These are phyloP conservation scores for Eimeria falciformis DNA, from an alignment of 169 alveolate genomes.

Conservation along the genomic window DNA sequence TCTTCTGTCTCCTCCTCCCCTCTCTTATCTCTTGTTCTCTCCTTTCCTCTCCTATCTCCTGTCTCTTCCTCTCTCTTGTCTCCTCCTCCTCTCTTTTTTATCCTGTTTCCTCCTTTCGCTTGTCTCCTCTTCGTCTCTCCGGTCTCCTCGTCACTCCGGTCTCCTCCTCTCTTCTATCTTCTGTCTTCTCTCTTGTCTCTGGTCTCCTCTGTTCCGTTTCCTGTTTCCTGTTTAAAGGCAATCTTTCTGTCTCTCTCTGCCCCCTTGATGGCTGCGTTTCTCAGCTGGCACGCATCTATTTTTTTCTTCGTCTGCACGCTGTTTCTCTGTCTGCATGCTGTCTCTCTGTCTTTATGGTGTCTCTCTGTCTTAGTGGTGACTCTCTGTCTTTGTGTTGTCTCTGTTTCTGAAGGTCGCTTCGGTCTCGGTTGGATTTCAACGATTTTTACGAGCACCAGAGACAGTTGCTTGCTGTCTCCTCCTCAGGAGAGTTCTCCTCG, in stretches of 20 bases:
- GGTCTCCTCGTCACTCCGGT: no score
- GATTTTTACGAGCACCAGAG: conserved; percentile 67
- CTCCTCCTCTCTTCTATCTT: no score
- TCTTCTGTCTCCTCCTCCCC: not conserved
- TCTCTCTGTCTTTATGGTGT: not conserved
- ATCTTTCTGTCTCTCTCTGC: no score
- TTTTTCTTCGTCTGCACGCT: not conserved
- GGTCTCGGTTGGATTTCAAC: conserved; percentile 56
- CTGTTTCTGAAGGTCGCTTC: conserved; percentile 33
- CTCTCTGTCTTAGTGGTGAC: not conserved
- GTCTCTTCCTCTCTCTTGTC: no score
- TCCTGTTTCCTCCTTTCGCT: no score
- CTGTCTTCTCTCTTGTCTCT: no score
- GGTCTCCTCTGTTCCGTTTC: no score
- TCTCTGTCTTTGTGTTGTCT: not conserved
- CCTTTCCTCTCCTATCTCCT: no score
- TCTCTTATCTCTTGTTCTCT: no score
- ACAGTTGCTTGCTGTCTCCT: conserved; percentile 11
- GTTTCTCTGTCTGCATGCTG: not conserved
- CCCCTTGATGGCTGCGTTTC: not conserved
- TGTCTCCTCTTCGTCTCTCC: no score
- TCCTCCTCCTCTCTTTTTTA: no score
- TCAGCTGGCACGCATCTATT: not conserved
- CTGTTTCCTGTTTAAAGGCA: no score
- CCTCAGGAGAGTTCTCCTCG: not conserved